Evolutionary conservation across 805 yeast species (phyloP), one percentile per base, ranked within the genome.

Genomic region (Candida chauliodis): DNA sequence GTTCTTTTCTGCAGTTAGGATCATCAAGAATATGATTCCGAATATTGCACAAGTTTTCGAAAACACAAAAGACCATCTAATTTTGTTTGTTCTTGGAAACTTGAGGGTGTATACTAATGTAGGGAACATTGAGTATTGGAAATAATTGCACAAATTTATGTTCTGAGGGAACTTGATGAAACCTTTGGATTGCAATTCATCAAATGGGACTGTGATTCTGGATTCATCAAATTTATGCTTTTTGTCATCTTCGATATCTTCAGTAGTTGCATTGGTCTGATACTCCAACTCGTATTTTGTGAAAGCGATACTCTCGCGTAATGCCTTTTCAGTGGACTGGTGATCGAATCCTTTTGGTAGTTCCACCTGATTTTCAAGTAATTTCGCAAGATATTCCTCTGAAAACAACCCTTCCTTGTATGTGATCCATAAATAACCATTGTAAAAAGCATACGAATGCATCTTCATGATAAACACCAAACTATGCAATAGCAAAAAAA

Each of bases 361-460:
- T 34, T 22, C 51, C 47, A 31, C 28, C 14, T 41, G 40, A 53
- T 52, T 52, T 4, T 41, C 42, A 5, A 65, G 63, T 28, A 68
- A 58, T 36, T 69, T 68, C 14, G 68, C 63, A 30, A 78, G 48
- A 34, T 71, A 70, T 2, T 43, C 51, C 39, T 62, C 62, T 0
- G 86, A 75, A 41, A 67, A 73, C 2, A 66, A 49, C 30, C 82
- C 61, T 52, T 85, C 91, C 11, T 65, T 59, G 16, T 57, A 51
- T 30, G 82, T 76, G 23, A 58, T 63, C 89, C 95, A 86, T 42
- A 93, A 63, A 56, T 91, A 88, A 0, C 98, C 99, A 54, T 90
- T 90, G 64, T 81, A 93, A 53, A 85, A 89, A 2, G 87, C 87
- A 56, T 81, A 93, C 2, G 98, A 89, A 58, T 93, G 98, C 79